Base-by-base conservation (phyloP, 2,329 filamentous ascomycete genomes). In the Didymella pomorum region DNA sequence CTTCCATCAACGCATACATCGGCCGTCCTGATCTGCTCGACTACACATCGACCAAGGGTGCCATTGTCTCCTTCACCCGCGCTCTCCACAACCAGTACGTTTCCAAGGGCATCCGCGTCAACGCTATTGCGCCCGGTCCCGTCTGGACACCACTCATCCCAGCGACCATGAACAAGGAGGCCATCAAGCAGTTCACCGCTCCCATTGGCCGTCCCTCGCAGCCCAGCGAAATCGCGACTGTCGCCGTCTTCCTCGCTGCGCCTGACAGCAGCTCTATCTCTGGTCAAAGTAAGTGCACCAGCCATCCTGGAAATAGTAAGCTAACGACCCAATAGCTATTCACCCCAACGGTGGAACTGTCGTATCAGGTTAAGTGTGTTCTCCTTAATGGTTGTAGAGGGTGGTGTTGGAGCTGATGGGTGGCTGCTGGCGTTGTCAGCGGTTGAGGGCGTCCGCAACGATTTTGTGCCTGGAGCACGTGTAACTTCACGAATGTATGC, bases 1-100 rank as follows among this genome's bases (percentile, higher is more conserved):
- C 90, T 43, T 93, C 89, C 29, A 88, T 95, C 73, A 94, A 94
- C 74, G 90, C 88, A 25, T 95, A 94, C 78, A 85, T 93, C 57
- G 91, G 91, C 37, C 89, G 90, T 1, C 88, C 89, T 0, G 91
- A 94, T 68, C 83, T 94, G 2, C 84, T 95, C 47, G 91, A 95
- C 76, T 94, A 95, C 79, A 93, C 90, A 0, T 87, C 88, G 1
- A 92, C 89, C 25, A 92, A 91, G 74, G 91, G 90, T 33, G 91
- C 90, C 52, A 89, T 95, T 64, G 79, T 94, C 3, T 85, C 91
- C 2, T 95, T 95, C 78, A 94, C 91, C 0, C 87, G 91, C 33
- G 90, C 84, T 0, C 80, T 95, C 23, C 89, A 87, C 58, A 94
- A 93, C 73, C 90, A 94, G 74, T 88, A 88, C 65, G 78, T 92